Conservation (phyloP, 352 stramenopile genomes). For the Pythium myriotylum region DNA sequence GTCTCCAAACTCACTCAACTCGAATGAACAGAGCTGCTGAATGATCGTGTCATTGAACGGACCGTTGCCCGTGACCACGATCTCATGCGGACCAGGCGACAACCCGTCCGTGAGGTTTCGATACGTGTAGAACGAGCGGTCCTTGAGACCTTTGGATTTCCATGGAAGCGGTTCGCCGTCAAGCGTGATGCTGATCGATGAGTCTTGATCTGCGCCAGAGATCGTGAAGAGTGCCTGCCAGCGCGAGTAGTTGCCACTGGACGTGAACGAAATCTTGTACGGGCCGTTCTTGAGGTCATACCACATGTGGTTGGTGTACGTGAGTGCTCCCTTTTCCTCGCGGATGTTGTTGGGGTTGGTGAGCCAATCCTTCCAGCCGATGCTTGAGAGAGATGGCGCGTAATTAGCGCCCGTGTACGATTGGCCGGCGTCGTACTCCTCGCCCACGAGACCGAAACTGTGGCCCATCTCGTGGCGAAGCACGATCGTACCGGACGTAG, state of each 20-base stretch:
- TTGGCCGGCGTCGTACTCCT: too few relatives aligned
- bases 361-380: neutral
- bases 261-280: neutral
- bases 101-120: neutral
- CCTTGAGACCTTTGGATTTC: neutral
- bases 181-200: neutral
- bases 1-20: neutral
- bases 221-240: neutral
- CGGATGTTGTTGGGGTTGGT: conserved; percentile 1
- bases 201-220: neutral
- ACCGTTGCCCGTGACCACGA: neutral
- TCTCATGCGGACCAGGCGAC: neutral
- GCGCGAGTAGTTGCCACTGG: neutral
- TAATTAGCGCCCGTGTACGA: neutral
- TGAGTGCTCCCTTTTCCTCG: neutral
- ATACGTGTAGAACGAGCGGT: conserved; percentile 1
- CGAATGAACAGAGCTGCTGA: neutral
- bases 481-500: too few relatives aligned
- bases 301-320: conserved; percentile 1
- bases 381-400: neutral
- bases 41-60: neutral
- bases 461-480: too few relatives aligned
- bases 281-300: neutral
- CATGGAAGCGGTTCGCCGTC: neutral
- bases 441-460: too few relatives aligned